A percentile compares a stretch with the other conserved stretches of the same genome.
phyloP scores from a whole-genome alignment of 169 alveolate genomes.

The Blepharisma undulans region DNA sequence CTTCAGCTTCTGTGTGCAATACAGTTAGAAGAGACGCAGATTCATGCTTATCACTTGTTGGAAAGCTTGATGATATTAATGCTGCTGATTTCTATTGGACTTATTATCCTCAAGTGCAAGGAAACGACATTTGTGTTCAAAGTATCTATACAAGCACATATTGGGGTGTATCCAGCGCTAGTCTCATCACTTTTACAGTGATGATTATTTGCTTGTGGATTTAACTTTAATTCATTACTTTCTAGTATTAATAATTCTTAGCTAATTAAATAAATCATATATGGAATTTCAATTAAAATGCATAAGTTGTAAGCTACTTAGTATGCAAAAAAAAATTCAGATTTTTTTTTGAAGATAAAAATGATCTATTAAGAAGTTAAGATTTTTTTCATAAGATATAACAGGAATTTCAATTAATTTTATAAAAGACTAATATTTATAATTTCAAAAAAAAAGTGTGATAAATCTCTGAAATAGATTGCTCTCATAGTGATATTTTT shows the following conservation, averaged over 20 bases:
- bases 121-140: not conserved
- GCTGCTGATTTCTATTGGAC: not conserved
- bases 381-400: not conserved
- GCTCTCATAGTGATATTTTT: not conserved
- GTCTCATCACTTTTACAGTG: not conserved
- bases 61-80: not conserved
- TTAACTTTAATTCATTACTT: not conserved
- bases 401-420: too few relatives aligned
- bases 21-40: slow-evolving; percentile 2
- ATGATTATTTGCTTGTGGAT: not conserved
- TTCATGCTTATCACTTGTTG: not conserved
- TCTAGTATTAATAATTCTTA: too few relatives aligned
- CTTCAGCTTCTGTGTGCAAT: not conserved
- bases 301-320: too few relatives aligned
- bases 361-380: not conserved
- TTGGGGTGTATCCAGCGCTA: not conserved
- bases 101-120: not conserved
- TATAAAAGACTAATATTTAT: not conserved
- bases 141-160: not conserved
- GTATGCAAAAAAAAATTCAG: too few relatives aligned
- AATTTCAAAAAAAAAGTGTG: not conserved
- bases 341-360: too few relatives aligned
- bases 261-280: too few relatives aligned
- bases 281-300: too few relatives aligned
- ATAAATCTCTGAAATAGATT: not conserved